Evolutionary conservation across 306 rosid genomes (phyloP).

Genomic region (Prunus padus): DNA sequence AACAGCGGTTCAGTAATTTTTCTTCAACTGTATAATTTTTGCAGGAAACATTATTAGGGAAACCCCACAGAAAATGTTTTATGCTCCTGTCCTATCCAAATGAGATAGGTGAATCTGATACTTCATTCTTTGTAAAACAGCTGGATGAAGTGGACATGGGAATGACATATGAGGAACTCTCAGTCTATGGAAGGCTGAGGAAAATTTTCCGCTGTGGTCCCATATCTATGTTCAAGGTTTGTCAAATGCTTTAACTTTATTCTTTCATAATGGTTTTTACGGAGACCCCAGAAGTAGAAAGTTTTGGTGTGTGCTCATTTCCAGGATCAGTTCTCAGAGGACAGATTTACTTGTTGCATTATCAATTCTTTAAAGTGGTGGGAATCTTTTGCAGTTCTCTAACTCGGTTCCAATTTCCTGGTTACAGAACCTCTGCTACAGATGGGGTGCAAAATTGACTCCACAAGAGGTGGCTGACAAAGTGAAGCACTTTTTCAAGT

Average conservation of each 20-base stretch:
- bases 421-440: slow-evolving; percentile 78
- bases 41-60: not conserved
- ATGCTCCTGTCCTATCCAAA: not conserved
- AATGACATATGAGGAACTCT: slow-evolving; percentile 94
- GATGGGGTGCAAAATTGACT: slow-evolving; percentile 78
- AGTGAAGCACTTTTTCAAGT: slow-evolving; percentile 91
- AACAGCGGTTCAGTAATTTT: slow-evolving; percentile 1
- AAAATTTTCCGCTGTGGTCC: slow-evolving; percentile 92
- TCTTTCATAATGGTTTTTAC: not conserved
- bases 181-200: slow-evolving; percentile 83
- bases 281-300: not conserved
- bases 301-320: not conserved
- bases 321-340: not conserved
- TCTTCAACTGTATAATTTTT: not conserved
- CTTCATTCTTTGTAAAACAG: slow-evolving; percentile 40
- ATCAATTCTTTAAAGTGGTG: not conserved
- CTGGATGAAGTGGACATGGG: slow-evolving; percentile 99
- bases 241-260: slow-evolving; percentile 17
- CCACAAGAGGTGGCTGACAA: slow-evolving; percentile 91
- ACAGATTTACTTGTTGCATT: not conserved
- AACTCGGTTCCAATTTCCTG: slow-evolving; percentile 17
- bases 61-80: not conserved
- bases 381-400: not conserved
- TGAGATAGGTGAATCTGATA: slow-evolving; percentile 19
- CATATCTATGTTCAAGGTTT: slow-evolving; percentile 91